Evolutionary conservation across 768 basidiomycete species (phyloP), one percentile per base, ranked within the genome.

Genomic region (Termitomyces sp.): DNA sequence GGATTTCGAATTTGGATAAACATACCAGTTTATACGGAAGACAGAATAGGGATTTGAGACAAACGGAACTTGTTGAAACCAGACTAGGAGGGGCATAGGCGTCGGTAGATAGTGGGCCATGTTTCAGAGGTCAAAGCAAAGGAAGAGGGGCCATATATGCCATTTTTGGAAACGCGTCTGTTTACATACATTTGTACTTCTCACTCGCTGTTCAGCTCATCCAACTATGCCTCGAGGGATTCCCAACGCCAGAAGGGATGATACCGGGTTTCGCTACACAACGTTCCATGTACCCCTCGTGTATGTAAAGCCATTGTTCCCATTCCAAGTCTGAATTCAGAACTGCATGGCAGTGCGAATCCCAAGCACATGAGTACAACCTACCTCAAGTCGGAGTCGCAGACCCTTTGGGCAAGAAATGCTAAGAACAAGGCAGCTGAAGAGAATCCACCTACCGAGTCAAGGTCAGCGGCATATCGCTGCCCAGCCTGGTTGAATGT

Each of bases 241-340:
- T 48, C 90, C 91, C 31, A 90, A 90, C 65, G 84, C 81, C 29
- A 88, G 85, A 71, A 81, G 83, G 62, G 90, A 92, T 75, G 91
- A 93, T 64, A 86, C 84, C 56, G 89, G 90, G 16, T 77, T 94
- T 77, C 82, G 85, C 47, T 92, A 87, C 71, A 92, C 92, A 4
- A 77, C 81, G 15, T 94, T 94, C 71, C 78, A 85, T 71, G 90
- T 93, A 10, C 92, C 92, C 29, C 71, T 90, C 59, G 80, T 84
- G 87, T 90, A 66, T 60, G 80, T 73, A 12, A 28, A 36, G 45
- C 16, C 15, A 12, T 16, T 12, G 47, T 36, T 28, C 6, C 12
- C 24, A 54, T 45, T 51, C 1, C 15, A 10, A 53, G 28, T 48
- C 44, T 41, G 26, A 20, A 41, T 24, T 45, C 20, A 46, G 28